Base-by-base conservation (phyloP, 2,329 filamentous ascomycete species). In the Ascochyta viciae-villosae region DNA sequence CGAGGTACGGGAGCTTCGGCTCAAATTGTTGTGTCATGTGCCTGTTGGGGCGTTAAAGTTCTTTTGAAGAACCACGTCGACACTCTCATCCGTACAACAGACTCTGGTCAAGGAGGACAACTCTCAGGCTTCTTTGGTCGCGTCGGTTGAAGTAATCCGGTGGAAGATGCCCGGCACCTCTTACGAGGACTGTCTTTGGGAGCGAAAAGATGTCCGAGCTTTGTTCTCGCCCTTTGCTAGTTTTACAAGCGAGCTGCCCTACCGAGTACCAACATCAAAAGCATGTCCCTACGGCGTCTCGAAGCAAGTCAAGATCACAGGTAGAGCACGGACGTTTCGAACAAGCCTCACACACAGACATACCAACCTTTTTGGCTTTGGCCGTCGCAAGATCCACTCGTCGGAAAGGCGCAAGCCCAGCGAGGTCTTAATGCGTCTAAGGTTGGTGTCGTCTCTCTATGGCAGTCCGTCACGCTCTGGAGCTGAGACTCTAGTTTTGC, bases 31-130 rank as follows among this genome's bases (percentile, higher is more conserved):
- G 80, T 80, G 81, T 81, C 88, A 86, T 91, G 91, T 89, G 91
- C 89, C 86, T 73, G 81, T 83, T 80, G 75, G 88, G 85, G 73
- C 53, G 57, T 75, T 89, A 89, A 91, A 89, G 89, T 80, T 85
- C 85, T 89, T 85, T 78, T 80, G 76, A 87, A 86, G 84, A 85
- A 80, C 88, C 89, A 90, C 89, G 88, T 92, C 89, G 85, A 87
- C 83, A 77, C 76, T 78, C 78, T 77, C 81, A 83, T 80, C 88
- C 88, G 89, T 89, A 85, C 85, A 86, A 86, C 83, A 83, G 83
- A 85, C 85, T 87, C 80, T 86, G 86, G 83, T 87, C 82, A 82
- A 52, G 57, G 82, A 77, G 80, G 82, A 83, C 83, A 84, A 82
- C 82, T 82, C 74, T 73, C 71, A 53, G 76, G 75, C 80, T 77